Evolutionary conservation across 1,284 basidiomycete genomes (phyloP), one percentile per base, ranked within the genome.

Genomic region (Boletus hoseneyae): DNA sequence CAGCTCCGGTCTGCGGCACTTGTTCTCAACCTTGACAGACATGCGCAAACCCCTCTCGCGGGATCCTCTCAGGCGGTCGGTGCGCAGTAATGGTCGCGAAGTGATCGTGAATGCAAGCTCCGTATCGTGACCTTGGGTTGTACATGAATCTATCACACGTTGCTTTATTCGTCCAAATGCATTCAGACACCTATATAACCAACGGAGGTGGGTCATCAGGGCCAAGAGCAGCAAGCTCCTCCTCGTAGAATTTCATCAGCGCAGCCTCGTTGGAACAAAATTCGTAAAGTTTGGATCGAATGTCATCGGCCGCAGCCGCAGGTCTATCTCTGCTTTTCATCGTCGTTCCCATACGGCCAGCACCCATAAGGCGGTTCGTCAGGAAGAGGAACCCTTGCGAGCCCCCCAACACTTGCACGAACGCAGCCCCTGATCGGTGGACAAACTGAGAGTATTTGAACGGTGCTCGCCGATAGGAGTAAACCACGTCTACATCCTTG

Each of bases 361-460:
- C 76, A 1, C 78, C 81, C 75, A 89, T 82, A 48, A 95, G 74
- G 32, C 93, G 75, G 66, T 97, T 97, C 51, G 89, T 93, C 54
- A 92, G 73, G 75, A 93, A 95, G 50, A 93, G 70, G 69, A 93
- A 94, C 0, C 93, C 93, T 47, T 84, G 75, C 12, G 75, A 67
- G 1, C 83, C 87, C 2, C 87, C 90, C n/a, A 92, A 61, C 46
- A 93, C 85, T 64, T 95, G 91, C 13, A 93, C 83, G 58, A 96
- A 90, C 4, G 90, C 91, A 12, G 90, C 80, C 1, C 94, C 94
- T 2, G 87, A 83, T 38, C 85, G 82, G 63, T 96, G 93, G 23
- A 94, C 87, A 66, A 91, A 96, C 64, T 96, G 93, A 8, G 90
- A 89, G 66, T 92, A 80, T 52, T 79, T 79, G 70, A 85, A 94